Conservation (phyloP, 2,329 filamentous ascomycete species). For the Bipolaris oryzae region DNA sequence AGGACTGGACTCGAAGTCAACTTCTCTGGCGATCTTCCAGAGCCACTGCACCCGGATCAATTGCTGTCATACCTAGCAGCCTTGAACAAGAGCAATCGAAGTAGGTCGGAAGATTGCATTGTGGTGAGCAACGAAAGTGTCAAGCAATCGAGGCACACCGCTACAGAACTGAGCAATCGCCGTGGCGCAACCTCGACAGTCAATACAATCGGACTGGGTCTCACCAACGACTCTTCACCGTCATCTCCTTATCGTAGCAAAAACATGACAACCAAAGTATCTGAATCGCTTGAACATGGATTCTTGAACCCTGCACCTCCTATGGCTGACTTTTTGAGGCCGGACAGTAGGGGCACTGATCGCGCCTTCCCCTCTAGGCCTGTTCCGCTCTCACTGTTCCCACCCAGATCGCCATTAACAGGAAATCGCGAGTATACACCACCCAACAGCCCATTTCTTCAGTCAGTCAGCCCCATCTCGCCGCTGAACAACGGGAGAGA, state of each 20-base stretch:
- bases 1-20: background rate
- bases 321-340: background rate
- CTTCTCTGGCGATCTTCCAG: background rate
- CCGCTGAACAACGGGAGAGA: conserved; percentile 22
- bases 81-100: background rate
- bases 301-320: background rate
- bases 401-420: conserved; percentile 4
- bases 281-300: conserved; percentile 11
- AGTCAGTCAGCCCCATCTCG: conserved; percentile 9
- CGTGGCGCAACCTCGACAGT: background rate
- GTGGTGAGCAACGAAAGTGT: background rate
- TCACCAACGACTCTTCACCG: background rate
- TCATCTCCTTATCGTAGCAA: background rate
- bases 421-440: conserved; percentile 12
- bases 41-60: background rate
- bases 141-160: background rate
- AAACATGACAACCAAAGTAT: conserved; percentile 1
- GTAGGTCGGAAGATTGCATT: background rate
- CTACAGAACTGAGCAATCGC: conserved; percentile 1
- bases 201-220: background rate
- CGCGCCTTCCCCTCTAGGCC: background rate
- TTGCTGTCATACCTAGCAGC: background rate
- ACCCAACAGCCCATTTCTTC: background rate
- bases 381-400: conserved; percentile 5
- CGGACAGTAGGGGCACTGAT: background rate